Evolutionary conservation across 148 eudicot genomes (phyloP).

Genomic region (Rhododendron molle): DNA sequence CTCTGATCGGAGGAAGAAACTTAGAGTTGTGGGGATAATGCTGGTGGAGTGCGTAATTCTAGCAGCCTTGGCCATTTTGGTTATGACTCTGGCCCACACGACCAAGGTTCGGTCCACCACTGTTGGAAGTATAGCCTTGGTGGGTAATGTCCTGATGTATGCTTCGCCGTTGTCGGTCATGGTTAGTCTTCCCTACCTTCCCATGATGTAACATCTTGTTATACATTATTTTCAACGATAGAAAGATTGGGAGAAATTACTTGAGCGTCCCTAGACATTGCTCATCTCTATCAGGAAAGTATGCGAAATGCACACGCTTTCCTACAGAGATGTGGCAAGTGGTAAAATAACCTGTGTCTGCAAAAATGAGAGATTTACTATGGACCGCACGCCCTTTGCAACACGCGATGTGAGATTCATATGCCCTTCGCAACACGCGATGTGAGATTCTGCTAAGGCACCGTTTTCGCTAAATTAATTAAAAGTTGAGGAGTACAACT

Average conservation of each 20-base stretch:
- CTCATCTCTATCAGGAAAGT: neutral
- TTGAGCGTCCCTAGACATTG: neutral
- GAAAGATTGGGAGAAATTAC: neutral
- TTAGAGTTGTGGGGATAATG: conserved; percentile 36
- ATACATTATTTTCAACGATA: neutral
- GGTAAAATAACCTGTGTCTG: too few species aligned
- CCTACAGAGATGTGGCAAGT: neutral
- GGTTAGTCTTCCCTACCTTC: conserved; percentile 31
- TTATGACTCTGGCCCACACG: conserved; percentile 44
- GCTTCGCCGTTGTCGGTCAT: conserved; percentile 82
- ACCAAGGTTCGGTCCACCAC: conserved; percentile 52
- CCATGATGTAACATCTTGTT: neutral
- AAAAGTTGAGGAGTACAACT: too few species aligned
- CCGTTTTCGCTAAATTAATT: too few species aligned
- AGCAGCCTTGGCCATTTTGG: conserved; percentile 42
- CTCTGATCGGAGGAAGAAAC: conserved; percentile 45
- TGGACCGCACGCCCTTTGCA: too few species aligned
- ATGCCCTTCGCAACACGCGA: fast-evolving
- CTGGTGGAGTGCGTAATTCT: conserved; percentile 39
- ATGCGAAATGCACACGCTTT: neutral
- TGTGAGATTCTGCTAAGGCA: too few species aligned
- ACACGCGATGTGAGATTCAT: too few species aligned
- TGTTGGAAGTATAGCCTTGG: conserved; percentile 60
- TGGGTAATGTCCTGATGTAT: conserved; percentile 70
- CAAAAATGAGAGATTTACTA: neutral